Base-by-base conservation (phyloP, 192 early-diverging fungal genomes). In the Linnemannia exigua region DNA sequence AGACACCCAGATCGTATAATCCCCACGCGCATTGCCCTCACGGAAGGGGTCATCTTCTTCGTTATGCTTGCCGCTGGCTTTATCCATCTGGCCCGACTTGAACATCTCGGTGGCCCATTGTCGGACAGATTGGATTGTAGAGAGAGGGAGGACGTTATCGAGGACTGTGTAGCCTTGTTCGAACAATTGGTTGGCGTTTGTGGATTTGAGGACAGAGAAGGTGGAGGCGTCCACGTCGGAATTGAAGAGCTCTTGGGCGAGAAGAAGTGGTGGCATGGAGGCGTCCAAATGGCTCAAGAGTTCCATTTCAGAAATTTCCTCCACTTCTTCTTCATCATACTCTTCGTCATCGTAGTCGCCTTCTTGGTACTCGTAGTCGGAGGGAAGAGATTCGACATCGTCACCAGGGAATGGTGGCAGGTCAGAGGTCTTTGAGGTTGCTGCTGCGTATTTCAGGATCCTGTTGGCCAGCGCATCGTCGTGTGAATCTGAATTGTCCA, bases 291-390 rank as follows among this genome's bases (percentile, higher is more conserved):
- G 88, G 1, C 80, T 61, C 1, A 92, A 61, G 7, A 92, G 76
- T 31, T 92, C 91, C 72, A 79, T 83, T 66, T 92, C 91, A 1
- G 83, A 84, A 16, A 92, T 92, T 38, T 92, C 90, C 28, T 90
- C 90, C 5, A 92, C 77, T n/a, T 82, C 88, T 51, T 89, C 90
- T 25, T 87, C 89, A 35, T 87, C 87, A 15, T 87, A 90, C 51
- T 88, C 88, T 9, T 89, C 91, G 1, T 81, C 76, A n/a, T n/a
- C n/a, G n/a, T n/a, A n/a, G 17, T 77, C 88, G 35, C 87, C 84
- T 20, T 84, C 85, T 25, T 88, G 70, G 46, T 91, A 91, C 66
- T 91, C 91, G 67, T 88, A 90, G 84, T 91, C 91, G 15, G 89
- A 90, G 8, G 91, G 91, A 1, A 90, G 73, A 72, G 88, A 88